Evolutionary conservation across 352 stramenopile genomes (phyloP), one percentile per base, ranked within the genome.

Genomic region (Phytophthora sp.): DNA sequence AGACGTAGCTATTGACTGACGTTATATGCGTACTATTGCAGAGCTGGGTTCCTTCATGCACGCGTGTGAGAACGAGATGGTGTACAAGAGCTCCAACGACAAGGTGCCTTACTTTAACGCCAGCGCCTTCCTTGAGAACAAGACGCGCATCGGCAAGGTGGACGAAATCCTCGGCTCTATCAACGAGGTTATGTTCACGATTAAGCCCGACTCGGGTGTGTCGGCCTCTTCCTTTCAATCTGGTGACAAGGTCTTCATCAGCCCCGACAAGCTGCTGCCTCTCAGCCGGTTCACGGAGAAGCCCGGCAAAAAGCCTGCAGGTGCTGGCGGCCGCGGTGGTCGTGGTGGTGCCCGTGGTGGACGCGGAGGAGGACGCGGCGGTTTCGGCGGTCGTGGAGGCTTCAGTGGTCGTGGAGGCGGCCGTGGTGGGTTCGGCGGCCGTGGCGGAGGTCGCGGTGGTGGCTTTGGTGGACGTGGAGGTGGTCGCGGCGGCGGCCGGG

Each of bases 101-200:
- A 97, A 96, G 77, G 90, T 99, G 63, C 98, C 98, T 23, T 99
- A 99, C 79, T 99, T 99, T 69, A 99, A 99, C 74, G 97, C 98
- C 21, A 93, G 91, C 45, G 88, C 98, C 21, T 99, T 98, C 86
- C 84, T 99, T 3, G 95, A 99, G 74, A 99, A 99, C 86, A 99
- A 99, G 84, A 98, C 94, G 63, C 97, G 98, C 73, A 98, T 99
- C 66, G 98, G 98, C 64, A 99, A 99, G 76, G 89, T 99, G 24
- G 97, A 99, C 77, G 98, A 99, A 83, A 98, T 99, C 73, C 90
- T 99, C 41, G 97, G 97, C 39, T 96, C 96, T 45, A 98, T 99
- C 63, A 97, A 98, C 66, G 85, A 99, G 50, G 89, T 97, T 54
- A 94, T 95, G 82, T 99, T 99, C 77, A 99, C 96, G 39, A 82